These are phyloP conservation scores for Bryum argenteum DNA, from an alignment of 225 moss, liverwort and hornwort genomes.

Conservation along the genomic window DNA sequence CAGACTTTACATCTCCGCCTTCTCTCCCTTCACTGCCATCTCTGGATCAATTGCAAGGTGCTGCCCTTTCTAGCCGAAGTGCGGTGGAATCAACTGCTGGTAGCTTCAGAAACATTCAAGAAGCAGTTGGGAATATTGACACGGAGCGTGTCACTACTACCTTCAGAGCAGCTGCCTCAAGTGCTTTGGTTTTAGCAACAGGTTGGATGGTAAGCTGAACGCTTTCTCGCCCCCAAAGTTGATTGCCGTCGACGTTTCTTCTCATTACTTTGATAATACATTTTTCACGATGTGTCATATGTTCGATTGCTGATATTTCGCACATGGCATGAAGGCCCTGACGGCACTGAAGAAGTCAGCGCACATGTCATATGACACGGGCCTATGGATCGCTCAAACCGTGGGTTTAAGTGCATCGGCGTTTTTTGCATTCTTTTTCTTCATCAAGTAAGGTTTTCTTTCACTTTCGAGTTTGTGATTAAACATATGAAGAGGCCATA, in stretches of 20 bases:
- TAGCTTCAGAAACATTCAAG: conserved; percentile 34
- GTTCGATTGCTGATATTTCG: conserved; percentile 26
- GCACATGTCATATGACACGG: conserved; percentile 61
- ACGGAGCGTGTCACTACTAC: conserved; percentile 33
- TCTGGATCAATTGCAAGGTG: conserved; percentile 39
- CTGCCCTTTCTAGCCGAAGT: conserved; percentile 26
- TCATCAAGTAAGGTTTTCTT: conserved; percentile 62
- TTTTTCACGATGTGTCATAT: conserved; percentile 18
- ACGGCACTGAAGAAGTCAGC: conserved; percentile 56
- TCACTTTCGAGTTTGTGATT: conserved; percentile 22
- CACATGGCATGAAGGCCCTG: conserved; percentile 47
- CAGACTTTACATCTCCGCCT: conserved; percentile 2
- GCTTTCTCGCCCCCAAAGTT: conserved; percentile 8
- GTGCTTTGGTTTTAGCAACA: conserved; percentile 59
- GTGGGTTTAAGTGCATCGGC: conserved; percentile 57
- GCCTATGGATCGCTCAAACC: conserved; percentile 49
- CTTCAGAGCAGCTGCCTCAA: conserved; percentile 36
- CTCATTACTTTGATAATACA: conserved; percentile 1
- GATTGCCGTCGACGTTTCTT: conserved; percentile 13
- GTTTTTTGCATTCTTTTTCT: conserved; percentile 53
- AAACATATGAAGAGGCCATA: neutral
- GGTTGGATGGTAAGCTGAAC: conserved; percentile 66
- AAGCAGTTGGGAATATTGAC: conserved; percentile 29
- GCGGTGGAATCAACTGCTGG: conserved; percentile 27
- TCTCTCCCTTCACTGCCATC: conserved; percentile 36